Conservation (phyloP, 1,284 basidiomycete genomes). For the Coniferiporia sulphurascens region DNA sequence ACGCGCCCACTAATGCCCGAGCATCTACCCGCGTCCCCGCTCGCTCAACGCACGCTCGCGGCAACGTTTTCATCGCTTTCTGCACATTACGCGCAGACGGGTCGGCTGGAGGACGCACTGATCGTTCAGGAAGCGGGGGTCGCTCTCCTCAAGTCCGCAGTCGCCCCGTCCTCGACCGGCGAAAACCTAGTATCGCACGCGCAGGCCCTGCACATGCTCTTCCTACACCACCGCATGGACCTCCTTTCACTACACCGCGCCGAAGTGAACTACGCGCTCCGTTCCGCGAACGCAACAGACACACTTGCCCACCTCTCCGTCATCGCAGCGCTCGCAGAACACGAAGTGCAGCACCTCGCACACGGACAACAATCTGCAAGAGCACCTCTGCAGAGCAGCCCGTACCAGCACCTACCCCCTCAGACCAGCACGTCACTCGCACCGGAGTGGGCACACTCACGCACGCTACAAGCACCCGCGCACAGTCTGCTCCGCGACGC, state of each 20-base stretch:
- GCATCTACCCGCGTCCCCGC: conserved; percentile 49
- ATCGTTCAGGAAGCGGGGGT: conserved; percentile 64
- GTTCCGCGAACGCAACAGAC: conserved; percentile 32
- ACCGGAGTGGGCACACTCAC: conserved; percentile 39
- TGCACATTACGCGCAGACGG: conserved; percentile 62
- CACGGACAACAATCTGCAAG: too few relatives aligned
- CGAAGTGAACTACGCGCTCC: conserved; percentile 64
- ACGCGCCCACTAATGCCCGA: conserved; percentile 30
- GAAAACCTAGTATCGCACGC: conserved; percentile 33
- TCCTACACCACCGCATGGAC: conserved; percentile 67
- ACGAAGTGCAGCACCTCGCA: conserved; percentile 43
- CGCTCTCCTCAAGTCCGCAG: conserved; percentile 58
- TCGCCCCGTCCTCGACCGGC: background rate
- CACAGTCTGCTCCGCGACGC: conserved; percentile 60
- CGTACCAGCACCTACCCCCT: conserved; percentile 33
- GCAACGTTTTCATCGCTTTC: conserved; percentile 68
- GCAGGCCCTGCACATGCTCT: conserved; percentile 60
- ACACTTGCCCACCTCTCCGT: conserved; percentile 26
- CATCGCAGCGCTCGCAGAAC: conserved; percentile 64
- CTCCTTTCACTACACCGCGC: conserved; percentile 71
- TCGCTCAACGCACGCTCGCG: conserved; percentile 63
- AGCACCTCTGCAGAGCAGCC: conserved; percentile 33
- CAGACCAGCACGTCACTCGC: conserved; percentile 40
- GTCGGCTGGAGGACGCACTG: conserved; percentile 63
- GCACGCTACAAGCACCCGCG: conserved; percentile 48